phyloP scores from a whole-genome alignment of 306 rosid species.

The Vicia villosa region DNA sequence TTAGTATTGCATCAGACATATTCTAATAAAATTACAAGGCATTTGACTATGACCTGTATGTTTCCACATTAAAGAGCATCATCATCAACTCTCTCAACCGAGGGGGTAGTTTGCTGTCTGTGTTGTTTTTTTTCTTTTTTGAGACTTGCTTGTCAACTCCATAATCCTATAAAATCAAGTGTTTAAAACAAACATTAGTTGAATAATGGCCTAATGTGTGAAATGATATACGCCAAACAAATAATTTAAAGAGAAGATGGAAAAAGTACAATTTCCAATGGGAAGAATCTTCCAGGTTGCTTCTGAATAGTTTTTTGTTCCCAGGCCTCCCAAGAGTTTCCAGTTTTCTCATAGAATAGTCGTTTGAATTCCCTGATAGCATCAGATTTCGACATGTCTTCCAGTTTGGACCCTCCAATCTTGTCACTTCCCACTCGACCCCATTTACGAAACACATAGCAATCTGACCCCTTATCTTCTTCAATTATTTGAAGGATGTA shows the following conservation, averaged over 20 bases:
- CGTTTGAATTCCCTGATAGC: constrained; percentile 80
- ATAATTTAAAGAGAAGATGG: constrained; percentile 20
- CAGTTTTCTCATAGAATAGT: constrained; percentile 92
- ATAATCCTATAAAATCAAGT: constrained; percentile 68
- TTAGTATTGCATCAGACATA: constrained; percentile 43
- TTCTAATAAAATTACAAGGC: constrained; percentile 22
- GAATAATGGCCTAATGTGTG: constrained; percentile 18
- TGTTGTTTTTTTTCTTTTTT: constrained; percentile 50
- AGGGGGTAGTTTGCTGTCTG: constrained; percentile 66
- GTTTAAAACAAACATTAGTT: constrained; percentile 28
- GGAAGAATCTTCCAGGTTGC: constrained; percentile 96
- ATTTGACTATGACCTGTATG: constrained; percentile 72
- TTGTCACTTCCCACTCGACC: constrained; percentile 94
- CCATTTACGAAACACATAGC: constrained; percentile 95
- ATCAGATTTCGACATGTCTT: constrained; percentile 68
- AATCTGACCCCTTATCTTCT: constrained; percentile 81
- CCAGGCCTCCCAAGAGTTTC: constrained; percentile 99
- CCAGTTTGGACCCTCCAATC: constrained; percentile 86
- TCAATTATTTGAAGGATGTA: constrained; percentile 89
- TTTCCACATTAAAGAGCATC: constrained; percentile 92
- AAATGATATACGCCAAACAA: constrained; percentile 16
- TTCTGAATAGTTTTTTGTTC: constrained; percentile 75
- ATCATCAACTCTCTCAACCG: constrained; percentile 81
- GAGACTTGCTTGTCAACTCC: constrained; percentile 76
- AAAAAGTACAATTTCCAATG: constrained; percentile 79